Conservation (phyloP, 306 rosid genomes). For the Vicia villosa region DNA sequence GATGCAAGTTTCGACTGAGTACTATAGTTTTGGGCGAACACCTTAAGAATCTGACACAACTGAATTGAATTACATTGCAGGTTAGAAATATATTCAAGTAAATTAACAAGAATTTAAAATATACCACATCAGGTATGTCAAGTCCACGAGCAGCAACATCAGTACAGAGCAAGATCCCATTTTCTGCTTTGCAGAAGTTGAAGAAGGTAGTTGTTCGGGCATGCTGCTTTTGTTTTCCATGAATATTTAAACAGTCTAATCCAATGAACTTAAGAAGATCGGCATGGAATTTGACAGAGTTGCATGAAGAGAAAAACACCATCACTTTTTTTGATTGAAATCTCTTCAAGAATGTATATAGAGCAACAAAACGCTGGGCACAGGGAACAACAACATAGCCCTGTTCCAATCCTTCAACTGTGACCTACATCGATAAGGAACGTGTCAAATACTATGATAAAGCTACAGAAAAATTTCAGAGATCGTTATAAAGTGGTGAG, state of each 20-base stretch:
- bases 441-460: constrained; percentile 30
- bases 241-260: constrained; percentile 77
- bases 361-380: constrained; percentile 76
- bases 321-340: constrained; percentile 76
- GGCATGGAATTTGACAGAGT: constrained; percentile 86
- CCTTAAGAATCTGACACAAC: neutral
- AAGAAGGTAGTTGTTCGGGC: constrained; percentile 78
- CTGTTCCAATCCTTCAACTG: constrained; percentile 94
- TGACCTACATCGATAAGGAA: constrained; percentile 57
- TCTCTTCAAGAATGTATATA: constrained; percentile 81
- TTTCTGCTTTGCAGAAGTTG: constrained; percentile 80
- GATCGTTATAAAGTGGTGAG: neutral
- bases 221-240: constrained; percentile 94
- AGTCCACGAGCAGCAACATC: constrained; percentile 99
- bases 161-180: constrained; percentile 91
- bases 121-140: constrained; percentile 88
- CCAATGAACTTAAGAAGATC: constrained; percentile 77
- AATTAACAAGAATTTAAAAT: constrained; percentile 9
- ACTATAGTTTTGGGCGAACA: neutral
- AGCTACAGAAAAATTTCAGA: constrained; percentile 19
- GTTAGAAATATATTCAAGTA: constrained; percentile 13
- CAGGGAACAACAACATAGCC: constrained; percentile 91
- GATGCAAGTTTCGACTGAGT: constrained; percentile 14
- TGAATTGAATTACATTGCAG: neutral
- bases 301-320: constrained; percentile 98